Base-by-base conservation (phyloP, 78 protist species). In the Pelomyxa schiedti region DNA sequence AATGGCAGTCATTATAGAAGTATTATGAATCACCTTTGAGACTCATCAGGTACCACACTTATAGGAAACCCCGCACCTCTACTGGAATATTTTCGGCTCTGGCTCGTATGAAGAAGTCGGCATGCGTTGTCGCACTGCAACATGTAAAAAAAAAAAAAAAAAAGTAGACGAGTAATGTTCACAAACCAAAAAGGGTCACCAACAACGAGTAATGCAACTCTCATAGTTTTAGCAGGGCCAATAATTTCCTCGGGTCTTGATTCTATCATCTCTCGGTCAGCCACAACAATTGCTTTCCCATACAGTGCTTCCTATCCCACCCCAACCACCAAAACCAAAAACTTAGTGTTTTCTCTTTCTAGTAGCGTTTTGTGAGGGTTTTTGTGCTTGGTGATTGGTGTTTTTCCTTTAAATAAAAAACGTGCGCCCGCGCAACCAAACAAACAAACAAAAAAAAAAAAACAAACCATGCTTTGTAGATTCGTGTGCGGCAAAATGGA, bases 1-100 rank as follows among this genome's bases (percentile, higher is more conserved):
- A 63, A 96, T 74, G 7, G 99, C 99, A 79, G 89, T 96, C 97
- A 98, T 92, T 78, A 97, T 97, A 26, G 98, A 89, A 1, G 99
- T 98, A 76, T 98, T 98, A 92, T 97, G 99, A 24, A 97, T 68
- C 4, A 90, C 96, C 58, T n/a, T n/a, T n/a, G n/a, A n/a, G n/a
- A n/a, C n/a, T n/a, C n/a, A n/a, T n/a, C n/a, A n/a, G n/a, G n/a
- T n/a, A n/a, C n/a, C n/a, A n/a, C n/a, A n/a, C n/a, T n/a, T n/a
- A n/a, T n/a, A n/a, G n/a, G n/a, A n/a, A n/a, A n/a, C n/a, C n/a
- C n/a, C n/a, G n/a, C n/a, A n/a, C n/a, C 1, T 72, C 4, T 6
- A 84, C 84, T 5, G 76, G 66, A 9, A 92, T 77, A 0, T 36
- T 29, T 69, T 53, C 1, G 72, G 84, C 88, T 8, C 68, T 65